Conservation (phyloP, 768 basidiomycete species). For the Dentipellis sp. region DNA sequence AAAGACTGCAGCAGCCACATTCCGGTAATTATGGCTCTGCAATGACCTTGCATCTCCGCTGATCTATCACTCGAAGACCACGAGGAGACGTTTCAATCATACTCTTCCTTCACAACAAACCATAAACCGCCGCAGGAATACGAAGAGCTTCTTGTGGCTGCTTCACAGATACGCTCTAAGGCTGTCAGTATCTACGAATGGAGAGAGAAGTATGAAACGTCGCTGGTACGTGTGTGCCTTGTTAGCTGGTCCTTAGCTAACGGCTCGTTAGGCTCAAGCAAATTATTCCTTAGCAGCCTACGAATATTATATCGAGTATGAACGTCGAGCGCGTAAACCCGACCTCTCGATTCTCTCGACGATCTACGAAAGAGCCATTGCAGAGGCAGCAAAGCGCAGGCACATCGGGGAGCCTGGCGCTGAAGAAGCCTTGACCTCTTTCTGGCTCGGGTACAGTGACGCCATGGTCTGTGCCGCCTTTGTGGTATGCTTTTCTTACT, state of each 20-base stretch:
- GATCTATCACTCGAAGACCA: conserved; percentile 37
- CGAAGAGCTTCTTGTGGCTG: conserved; percentile 63
- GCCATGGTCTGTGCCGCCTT: conserved; percentile 40
- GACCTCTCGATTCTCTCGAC: conserved; percentile 46
- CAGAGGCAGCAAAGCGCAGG: conserved; percentile 55
- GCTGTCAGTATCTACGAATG: conserved; percentile 53
- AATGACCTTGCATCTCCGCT: neutral
- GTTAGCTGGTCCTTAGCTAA: conserved; percentile 5
- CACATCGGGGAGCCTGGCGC: conserved; percentile 45
- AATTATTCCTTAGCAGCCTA: conserved; percentile 47
- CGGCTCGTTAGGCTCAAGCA: conserved; percentile 12
- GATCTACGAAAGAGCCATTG: conserved; percentile 67
- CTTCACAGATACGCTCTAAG: conserved; percentile 60
- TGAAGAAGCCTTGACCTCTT: conserved; percentile 48
- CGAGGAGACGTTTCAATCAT: conserved; percentile 75
- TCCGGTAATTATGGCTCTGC: conserved; percentile 37
- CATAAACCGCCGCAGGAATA: conserved; percentile 70
- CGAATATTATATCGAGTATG: conserved; percentile 51
- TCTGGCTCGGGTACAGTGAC: conserved; percentile 73
- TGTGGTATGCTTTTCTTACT: neutral
- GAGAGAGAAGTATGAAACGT: conserved; percentile 52
- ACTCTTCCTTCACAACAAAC: conserved; percentile 83
- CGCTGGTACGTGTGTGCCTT: conserved; percentile 37
- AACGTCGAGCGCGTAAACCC: conserved; percentile 51
- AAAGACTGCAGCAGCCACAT: conserved; percentile 69